Evolutionary conservation across 1,139 yeast species (phyloP).

Genomic region (Pichiaceae sp.): DNA sequence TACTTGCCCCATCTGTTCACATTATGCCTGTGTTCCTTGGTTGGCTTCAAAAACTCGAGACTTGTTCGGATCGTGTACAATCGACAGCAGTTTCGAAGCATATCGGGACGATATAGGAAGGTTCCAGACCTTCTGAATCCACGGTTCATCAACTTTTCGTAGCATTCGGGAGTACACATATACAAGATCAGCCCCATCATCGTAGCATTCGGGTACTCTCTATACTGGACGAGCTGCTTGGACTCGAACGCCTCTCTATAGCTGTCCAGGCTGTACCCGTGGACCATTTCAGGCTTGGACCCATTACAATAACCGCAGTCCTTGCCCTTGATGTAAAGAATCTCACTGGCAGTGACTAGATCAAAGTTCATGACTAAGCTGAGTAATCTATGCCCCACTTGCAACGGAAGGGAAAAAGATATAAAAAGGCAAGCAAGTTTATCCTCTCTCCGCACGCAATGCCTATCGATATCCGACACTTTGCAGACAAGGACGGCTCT

Average conservation of each 20-base stretch:
- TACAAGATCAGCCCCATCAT: conserved; percentile 45
- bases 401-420: too few relatives aligned
- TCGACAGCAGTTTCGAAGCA: conserved; percentile 71
- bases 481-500: conserved; percentile 46
- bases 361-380: conserved; percentile 5
- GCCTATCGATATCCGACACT: conserved; percentile 15
- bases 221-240: conserved; percentile 5
- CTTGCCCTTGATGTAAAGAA: conserved; percentile 27
- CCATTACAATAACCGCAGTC: conserved; percentile 63
- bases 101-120: conserved; percentile 67
- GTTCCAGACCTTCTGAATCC: conserved; percentile 79
- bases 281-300: conserved; percentile 27
- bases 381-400: background rate
- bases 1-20: conserved; percentile 53
- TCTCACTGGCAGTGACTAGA: conserved; percentile 15
- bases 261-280: conserved; percentile 31
- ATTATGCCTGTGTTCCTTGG: conserved; percentile 61
- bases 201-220: conserved; percentile 22
- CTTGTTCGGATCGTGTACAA: conserved; percentile 70
- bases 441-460: background rate
- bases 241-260: conserved; percentile 9
- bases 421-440: background rate
- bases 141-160: conserved; percentile 56
- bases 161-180: conserved; percentile 40
- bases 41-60: conserved; percentile 32